Conservation (phyloP, 2,329 filamentous ascomycete genomes). For the Talaromyces rugulosus region DNA sequence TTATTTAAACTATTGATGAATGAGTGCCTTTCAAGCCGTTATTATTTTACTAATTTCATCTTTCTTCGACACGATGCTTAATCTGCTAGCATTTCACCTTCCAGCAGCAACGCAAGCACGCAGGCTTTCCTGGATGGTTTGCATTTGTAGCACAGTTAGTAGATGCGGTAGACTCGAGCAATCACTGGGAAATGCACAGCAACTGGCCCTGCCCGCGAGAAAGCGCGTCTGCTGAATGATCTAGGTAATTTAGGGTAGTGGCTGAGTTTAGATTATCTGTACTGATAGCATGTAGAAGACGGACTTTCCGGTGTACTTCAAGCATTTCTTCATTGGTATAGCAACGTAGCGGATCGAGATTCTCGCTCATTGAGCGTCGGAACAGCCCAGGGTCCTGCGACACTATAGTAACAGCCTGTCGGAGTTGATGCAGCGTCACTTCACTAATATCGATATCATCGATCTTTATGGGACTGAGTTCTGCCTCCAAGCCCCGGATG, state of each 20-base stretch:
- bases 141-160: background rate
- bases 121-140: background rate
- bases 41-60: no score
- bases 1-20: no score
- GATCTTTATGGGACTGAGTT: conserved; percentile 24
- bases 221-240: conserved; percentile 22
- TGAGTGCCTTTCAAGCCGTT: no score
- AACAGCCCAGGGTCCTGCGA: conserved; percentile 5
- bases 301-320: background rate
- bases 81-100: background rate
- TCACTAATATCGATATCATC: conserved; percentile 18
- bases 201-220: conserved; percentile 31
- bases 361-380: background rate
- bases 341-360: conserved; percentile 1
- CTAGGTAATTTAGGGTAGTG: conserved; percentile 13
- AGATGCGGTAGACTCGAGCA: conserved; percentile 1
- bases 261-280: background rate
- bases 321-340: background rate
- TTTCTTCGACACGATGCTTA: no score
- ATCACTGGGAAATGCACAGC: conserved; percentile 26
- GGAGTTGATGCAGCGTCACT: background rate
- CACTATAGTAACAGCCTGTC: background rate
- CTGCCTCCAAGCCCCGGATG: conserved; percentile 26
- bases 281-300: background rate
- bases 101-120: background rate